Conservation (phyloP, 352 stramenopile species). For the Pythium angustatum region DNA sequence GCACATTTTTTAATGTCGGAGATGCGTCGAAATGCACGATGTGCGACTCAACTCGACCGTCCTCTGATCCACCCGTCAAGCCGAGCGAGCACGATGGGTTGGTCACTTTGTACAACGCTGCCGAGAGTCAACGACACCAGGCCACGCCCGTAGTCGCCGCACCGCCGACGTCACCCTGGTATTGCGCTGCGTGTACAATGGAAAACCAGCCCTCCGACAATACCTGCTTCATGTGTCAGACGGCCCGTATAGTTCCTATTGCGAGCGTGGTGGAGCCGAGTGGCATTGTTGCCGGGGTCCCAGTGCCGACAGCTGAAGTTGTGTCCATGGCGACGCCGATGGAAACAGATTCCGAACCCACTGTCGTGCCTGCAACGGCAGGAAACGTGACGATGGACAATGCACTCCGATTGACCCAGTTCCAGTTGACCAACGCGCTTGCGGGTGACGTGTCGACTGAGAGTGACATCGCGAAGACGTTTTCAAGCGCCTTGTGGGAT, state of each 20-base stretch:
- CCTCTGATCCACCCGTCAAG: constrained; percentile 2
- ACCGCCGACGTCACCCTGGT: background rate
- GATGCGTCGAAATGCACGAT: constrained; percentile 69
- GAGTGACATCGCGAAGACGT: background rate
- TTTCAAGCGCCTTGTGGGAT: constrained; percentile 49
- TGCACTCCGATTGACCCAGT: background rate
- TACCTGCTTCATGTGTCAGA: constrained; percentile 76
- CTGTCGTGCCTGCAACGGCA: background rate
- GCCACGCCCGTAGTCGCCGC: constrained; percentile 25
- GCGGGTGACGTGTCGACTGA: constrained; percentile 23
- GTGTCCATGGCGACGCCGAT: constrained; percentile 33
- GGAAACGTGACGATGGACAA: constrained; percentile 2
- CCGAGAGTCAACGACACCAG: constrained; percentile 41
- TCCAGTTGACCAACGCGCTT: constrained; percentile 10
- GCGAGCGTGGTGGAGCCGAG: constrained; percentile 35
- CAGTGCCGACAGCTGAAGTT: constrained; percentile 33
- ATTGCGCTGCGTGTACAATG: constrained; percentile 72
- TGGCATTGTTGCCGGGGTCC: constrained; percentile 38
- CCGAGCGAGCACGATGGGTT: constrained; percentile 48
- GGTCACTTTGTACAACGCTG: constrained; percentile 68
- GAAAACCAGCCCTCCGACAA: constrained; percentile 58
- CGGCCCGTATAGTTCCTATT: constrained; percentile 42
- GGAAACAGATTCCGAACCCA: constrained; percentile 53
- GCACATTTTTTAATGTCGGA: constrained; percentile 71
- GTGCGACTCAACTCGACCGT: constrained; percentile 57